These are phyloP conservation scores for Venturia pyrina DNA, from an alignment of 2,329 filamentous ascomycete species.

Conservation along the genomic window DNA sequence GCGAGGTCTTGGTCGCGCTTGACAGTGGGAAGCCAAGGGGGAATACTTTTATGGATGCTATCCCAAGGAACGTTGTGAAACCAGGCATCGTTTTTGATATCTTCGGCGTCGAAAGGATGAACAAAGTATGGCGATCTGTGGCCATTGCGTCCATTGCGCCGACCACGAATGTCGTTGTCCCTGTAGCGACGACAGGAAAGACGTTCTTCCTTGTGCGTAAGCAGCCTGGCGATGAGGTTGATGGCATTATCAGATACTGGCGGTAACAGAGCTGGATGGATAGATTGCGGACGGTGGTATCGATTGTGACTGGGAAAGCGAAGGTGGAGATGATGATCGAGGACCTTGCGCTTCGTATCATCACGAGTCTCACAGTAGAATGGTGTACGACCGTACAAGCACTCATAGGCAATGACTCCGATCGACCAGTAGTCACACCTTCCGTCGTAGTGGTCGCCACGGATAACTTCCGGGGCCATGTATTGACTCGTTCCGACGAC, in stretches of 20 bases:
- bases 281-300: slow-evolving; percentile 42
- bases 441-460: slow-evolving; percentile 75
- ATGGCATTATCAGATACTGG: slow-evolving; percentile 61
- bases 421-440: slow-evolving; percentile 97
- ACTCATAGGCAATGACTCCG: slow-evolving; percentile 89
- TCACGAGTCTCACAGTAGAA: slow-evolving; percentile 76
- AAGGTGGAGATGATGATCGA: slow-evolving; percentile 41
- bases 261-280: slow-evolving; percentile 25
- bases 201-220: slow-evolving; percentile 64
- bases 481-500: slow-evolving; percentile 95
- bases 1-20: slow-evolving; percentile 44
- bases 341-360: slow-evolving; percentile 76
- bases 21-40: slow-evolving; percentile 73
- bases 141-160: not conserved
- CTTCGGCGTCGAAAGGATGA: slow-evolving; percentile 72
- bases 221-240: slow-evolving; percentile 62
- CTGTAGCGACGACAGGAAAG: slow-evolving; percentile 69
- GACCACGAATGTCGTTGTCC: slow-evolving; percentile 45
- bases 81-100: slow-evolving; percentile 84
- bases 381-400: slow-evolving; percentile 82
- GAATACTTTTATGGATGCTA: slow-evolving; percentile 56
- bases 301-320: slow-evolving; percentile 52
- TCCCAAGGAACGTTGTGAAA: slow-evolving; percentile 75
- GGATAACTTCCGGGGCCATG: slow-evolving; percentile 92
- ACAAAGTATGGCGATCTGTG: slow-evolving; percentile 46